A percentile compares a stretch with the other conserved stretches of the same genome.
These are phyloP conservation scores for Pneumocystis murina DNA, from an alignment of 1,139 yeast genomes.

Conservation along the genomic window DNA sequence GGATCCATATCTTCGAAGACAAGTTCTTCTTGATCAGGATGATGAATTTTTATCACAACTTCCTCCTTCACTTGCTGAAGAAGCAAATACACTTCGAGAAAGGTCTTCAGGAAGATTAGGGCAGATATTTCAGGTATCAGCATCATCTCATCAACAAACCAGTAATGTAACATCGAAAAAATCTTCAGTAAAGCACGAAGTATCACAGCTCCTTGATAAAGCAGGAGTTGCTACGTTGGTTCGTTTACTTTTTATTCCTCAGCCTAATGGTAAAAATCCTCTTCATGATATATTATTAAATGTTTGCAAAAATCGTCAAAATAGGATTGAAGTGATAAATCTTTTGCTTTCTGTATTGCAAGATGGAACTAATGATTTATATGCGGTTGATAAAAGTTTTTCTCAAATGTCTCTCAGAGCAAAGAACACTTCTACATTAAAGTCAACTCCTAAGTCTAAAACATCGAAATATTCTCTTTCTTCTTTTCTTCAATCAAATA, in stretches of 20 bases:
- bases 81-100: conserved; percentile 21
- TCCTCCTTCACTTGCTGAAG: conserved; percentile 24
- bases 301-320: conserved; percentile 63
- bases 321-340: conserved; percentile 62
- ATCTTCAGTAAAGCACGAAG: conserved; percentile 3
- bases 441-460: conserved; percentile 13
- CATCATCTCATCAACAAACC: not conserved
- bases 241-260: conserved; percentile 61
- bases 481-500: conserved; percentile 9
- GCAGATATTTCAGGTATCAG: not conserved
- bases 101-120: conserved; percentile 2
- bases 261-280: conserved; percentile 47
- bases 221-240: conserved; percentile 62
- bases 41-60: conserved; percentile 22
- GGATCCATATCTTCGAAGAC: conserved; percentile 25
- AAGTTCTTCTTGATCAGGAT: conserved; percentile 24
- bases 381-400: conserved; percentile 52
- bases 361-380: conserved; percentile 54
- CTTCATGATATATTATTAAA: conserved; percentile 54
- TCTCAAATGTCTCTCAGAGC: conserved; percentile 33
- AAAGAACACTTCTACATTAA: conserved; percentile 9
- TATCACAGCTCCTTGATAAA: conserved; percentile 46
- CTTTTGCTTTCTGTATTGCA: conserved; percentile 52
- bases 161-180: not conserved
- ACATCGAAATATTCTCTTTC: conserved; percentile 4